Base-by-base conservation (phyloP, 495 filamentous ascomycete genomes). In the Podospora fimiseda region DNA sequence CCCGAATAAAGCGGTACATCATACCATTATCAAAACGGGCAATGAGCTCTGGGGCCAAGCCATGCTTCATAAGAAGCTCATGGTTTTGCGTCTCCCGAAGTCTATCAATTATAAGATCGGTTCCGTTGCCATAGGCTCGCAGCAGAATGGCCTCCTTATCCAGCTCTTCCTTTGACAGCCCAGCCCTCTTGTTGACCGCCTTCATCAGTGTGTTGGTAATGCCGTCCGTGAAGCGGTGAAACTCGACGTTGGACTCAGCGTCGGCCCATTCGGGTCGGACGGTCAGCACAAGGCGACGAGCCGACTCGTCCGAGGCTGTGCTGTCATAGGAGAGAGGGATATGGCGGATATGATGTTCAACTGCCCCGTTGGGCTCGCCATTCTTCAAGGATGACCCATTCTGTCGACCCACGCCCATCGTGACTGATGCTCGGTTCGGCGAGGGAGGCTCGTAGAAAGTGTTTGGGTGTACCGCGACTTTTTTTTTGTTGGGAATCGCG, bases 191-290 rank as follows among this genome's bases (percentile, higher is more conserved):
- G 66, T 96, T 95, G 66, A 91, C 77, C 23, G 88, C 88, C 79
- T 97, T 97, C 30, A 81, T 67, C 24, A 98, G 80, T 73, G 92
- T 96, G 70, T 98, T 98, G 42, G 93, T 98, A 68, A 98, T 98
- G 58, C 93, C 93, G 64, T 98, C 93, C 22, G 88, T 98, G 74
- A 97, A 98, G 43, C 84, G 82, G 44, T 89, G 78, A 60, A 97
- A 89, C 65, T 91, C 87, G 55, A 98, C 79, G n/a, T 83, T 81
- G 50, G 88, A 89, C 46, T 77, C 80, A 1, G 78, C 70, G 15
- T 80, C 75, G 53, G 84, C 79, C 93, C 93, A 98, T 60, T 92
- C 80, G 6, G 89, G 94, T 42, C 83, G 80, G 36, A 96, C 74
- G 18, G 88, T 79, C 48, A 91, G 76, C 60, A 95, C 82, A 33